Base-by-base conservation (phyloP, 2,329 filamentous ascomycete genomes). In the Calonectria montana region DNA sequence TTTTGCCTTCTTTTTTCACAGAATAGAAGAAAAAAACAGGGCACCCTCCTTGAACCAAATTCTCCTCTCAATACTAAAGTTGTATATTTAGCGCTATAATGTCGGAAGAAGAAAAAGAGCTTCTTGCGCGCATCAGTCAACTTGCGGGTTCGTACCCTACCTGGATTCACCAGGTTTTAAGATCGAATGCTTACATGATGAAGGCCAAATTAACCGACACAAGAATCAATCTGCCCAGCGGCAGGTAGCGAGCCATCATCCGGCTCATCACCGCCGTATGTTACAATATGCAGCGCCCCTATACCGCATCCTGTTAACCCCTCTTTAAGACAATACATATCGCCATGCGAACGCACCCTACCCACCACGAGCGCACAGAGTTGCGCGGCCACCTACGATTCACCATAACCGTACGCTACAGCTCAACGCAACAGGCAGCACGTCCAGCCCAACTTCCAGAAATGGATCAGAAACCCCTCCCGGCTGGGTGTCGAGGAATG, bases 171-270 rank as follows among this genome's bases (percentile, higher is more conserved):
- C 35, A 12, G 21, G 35, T 37, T 57, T 57, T 37, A 35, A 15
- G 53, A 15, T 37, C 31, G 16, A 41, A 39, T 21, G 35, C 53
- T 59, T 39, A 59, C 53, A 70, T 50, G 50, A 27, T 45, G 12
- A 75, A 95, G 93, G 93, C 76, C 92, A 94, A 83, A 96, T 97
- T 81, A 95, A 95, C 81, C 91, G 92, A 65, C 92, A 94, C 85
- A 95, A 94, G 82, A 94, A 90, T 74, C 89, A 90, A 75, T 81
- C 86, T 39, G 86, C 85, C 47, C 70, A 83, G 43, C 80, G 76
- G n/a, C 73, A 83, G 21, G 65, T 77, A n/a, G 66, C 77, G 55
- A 74, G 65, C 29, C 79, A 78, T 41, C 79, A 80, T 39, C 77
- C 79, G 15, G 73, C 76, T 67, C 75, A 82, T 31, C 79, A 83